Evolutionary conservation across 257 asterid genomes (phyloP), one percentile per base, ranked within the genome.

Genomic region (Handroanthus guayacan): DNA sequence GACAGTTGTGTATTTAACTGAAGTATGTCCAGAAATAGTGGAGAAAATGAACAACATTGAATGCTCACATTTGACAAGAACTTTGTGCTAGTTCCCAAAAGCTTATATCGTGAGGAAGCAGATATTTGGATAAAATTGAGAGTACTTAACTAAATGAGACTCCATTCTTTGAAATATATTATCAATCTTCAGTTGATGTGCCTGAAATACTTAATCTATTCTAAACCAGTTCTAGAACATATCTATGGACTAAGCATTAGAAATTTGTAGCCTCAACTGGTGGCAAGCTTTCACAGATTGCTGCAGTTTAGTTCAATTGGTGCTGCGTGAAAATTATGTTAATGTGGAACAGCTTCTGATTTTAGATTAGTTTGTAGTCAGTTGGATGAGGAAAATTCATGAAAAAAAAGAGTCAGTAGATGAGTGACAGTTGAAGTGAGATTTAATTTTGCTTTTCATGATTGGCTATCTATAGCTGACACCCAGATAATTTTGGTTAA

Each of bases 401-500:
- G 58, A 34, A 75, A 67, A 75, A 67, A 41, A 41, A 16, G 39
- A 48, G 68, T 20, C 44, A 62, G n/a, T 56, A 44, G 7, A 71
- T 76, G 18, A 73, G 77, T 37, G 57, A 61, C 7, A 6, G 39
- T 60, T 47, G 61, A 54, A 76, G n/a, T 61, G 61, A 48, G 67
- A 76, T 43, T 43, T 69, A 16, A 7, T 67, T 57, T 69, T 18
- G 67, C 58, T 57, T 50, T 55, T 34, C 62, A 31, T 20, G 16
- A 44, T 64, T 73, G 75, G 55, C 38, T 73, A 51, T 39, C 63
- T 63, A 17, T 75, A 16, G 67, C 63, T 62, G 31, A 48, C 50
- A n/a, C 64, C 56, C 75, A 74, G 60, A 79, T 76, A 62, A 25
- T 70, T 62, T 44, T 65, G 71, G 9, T 58, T 74, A 62, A 43